These are phyloP conservation scores for Cystoderma amianthinum DNA, from an alignment of 768 basidiomycete genomes.

Conservation along the genomic window DNA sequence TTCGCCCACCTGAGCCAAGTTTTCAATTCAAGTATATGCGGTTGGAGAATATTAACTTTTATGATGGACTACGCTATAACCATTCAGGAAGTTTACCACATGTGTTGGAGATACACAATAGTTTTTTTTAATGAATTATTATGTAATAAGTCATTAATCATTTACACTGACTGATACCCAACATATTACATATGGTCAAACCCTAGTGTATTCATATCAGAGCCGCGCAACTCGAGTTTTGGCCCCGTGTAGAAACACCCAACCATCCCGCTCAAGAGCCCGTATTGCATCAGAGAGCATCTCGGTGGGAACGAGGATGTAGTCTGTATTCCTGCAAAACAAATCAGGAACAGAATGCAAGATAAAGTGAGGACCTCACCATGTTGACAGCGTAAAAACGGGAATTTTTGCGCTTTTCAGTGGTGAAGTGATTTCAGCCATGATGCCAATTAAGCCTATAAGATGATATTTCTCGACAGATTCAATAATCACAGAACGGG, in stretches of 20 bases:
- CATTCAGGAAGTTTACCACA: too few relatives aligned
- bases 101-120: too few relatives aligned
- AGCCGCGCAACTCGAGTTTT: conserved; percentile 14
- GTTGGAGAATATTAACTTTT: too few relatives aligned
- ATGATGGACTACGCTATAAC: too few relatives aligned
- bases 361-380: conserved; percentile 23
- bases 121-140: too few relatives aligned
- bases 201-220: too few relatives aligned
- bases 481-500: neutral
- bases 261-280: conserved; percentile 42
- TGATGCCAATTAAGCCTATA: conserved; percentile 48
- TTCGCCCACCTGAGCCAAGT: too few relatives aligned
- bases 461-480: neutral
- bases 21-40: too few relatives aligned
- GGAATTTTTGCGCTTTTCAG: conserved; percentile 44
- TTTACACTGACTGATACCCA: too few relatives aligned
- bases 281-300: conserved; percentile 31
- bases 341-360: neutral
- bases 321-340: conserved; percentile 55
- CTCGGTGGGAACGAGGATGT: conserved; percentile 46
- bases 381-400: conserved; percentile 59
- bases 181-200: too few relatives aligned
- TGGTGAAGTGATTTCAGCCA: conserved; percentile 46
- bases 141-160: too few relatives aligned
- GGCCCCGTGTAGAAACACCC: conserved; percentile 31